Evolutionary conservation across 2,329 filamentous ascomycete species (phyloP).

Genomic region (Colletotrichum agaves): DNA sequence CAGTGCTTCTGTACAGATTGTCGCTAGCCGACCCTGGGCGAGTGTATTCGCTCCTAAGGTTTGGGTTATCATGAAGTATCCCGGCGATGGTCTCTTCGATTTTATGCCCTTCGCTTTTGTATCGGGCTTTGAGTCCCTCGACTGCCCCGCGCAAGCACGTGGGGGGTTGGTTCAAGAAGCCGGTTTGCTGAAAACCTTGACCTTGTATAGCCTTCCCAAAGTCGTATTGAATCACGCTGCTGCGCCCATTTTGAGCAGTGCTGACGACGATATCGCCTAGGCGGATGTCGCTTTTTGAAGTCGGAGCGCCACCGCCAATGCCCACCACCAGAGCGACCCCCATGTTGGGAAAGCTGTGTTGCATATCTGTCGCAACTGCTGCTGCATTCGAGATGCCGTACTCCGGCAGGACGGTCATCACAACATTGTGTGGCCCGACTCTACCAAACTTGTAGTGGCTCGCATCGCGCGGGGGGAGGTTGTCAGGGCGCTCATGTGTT

Average conservation of each 20-base stretch:
- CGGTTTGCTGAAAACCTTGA: constrained; percentile 32
- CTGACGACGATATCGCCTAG: constrained; percentile 38
- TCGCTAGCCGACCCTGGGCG: constrained; percentile 29
- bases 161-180: constrained; percentile 38
- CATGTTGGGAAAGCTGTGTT: constrained; percentile 45
- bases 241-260: neutral
- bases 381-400: constrained; percentile 33
- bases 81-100: constrained; percentile 18
- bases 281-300: constrained; percentile 47
- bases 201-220: constrained; percentile 41
- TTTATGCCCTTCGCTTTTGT: constrained; percentile 37
- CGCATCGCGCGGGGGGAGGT: constrained; percentile 22
- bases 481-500: neutral
- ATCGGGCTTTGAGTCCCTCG: constrained; percentile 18
- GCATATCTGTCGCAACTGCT: constrained; percentile 43
- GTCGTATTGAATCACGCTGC: constrained; percentile 44
- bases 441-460: constrained; percentile 38
- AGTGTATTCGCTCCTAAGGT: constrained; percentile 28
- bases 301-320: constrained; percentile 51
- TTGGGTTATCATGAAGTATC: constrained; percentile 23
- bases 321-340: constrained; percentile 48
- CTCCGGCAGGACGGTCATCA: constrained; percentile 39
- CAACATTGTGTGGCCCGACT: constrained; percentile 39
- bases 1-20: constrained; percentile 17
- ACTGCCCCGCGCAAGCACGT: constrained; percentile 32